Evolutionary conservation across 768 basidiomycete species (phyloP), one percentile per base, ranked within the genome.

Genomic region (Boletus reticuloceps): DNA sequence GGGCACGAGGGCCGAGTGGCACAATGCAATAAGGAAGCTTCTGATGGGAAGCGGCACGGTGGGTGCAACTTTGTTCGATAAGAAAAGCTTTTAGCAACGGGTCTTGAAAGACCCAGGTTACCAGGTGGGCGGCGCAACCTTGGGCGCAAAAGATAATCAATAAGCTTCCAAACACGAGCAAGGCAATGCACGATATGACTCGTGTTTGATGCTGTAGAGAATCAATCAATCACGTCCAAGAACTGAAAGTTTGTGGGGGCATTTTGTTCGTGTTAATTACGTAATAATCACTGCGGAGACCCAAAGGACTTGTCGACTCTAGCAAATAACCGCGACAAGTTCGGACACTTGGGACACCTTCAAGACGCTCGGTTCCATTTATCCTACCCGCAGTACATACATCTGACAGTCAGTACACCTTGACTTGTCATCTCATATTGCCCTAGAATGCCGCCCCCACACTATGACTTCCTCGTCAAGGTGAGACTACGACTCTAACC

Each of bases 381-480:
- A 11, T 36, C 36, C 36, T 4, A 9, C 14, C 20, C 34, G 32
- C 2, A 50, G 19, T 10, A 32, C 31, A 32, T 25, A 51, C 27
- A 32, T 42, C 25, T 44, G 27, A 49, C 55, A 32, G 47, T 39
- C 36, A 19, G 52, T 36, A 19, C 14, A 2, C 19, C 1, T 37
- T 12, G 6, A 5, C 14, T 19, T 36, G 19, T 11, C 8, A 56
- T 56, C 32, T 51, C 39, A 25, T 12, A 6, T 17, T 27, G 40
- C 42, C 22, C 47, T 36, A 66, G 58, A 62, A 92, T 92, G 91
- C 89, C 91, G 49, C 89, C 91, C 53, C 89, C 92, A 49, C 94
- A 97, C 75, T 98, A 98, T 77, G 95, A 98, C 79, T 96, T 97
- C 67, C 82, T 95, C 74, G 92, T 94, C 85, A 95, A 91, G 80